Evolutionary conservation across 31 red algal species (phyloP).

Genomic region (Porphyra umbilicalis): DNA sequence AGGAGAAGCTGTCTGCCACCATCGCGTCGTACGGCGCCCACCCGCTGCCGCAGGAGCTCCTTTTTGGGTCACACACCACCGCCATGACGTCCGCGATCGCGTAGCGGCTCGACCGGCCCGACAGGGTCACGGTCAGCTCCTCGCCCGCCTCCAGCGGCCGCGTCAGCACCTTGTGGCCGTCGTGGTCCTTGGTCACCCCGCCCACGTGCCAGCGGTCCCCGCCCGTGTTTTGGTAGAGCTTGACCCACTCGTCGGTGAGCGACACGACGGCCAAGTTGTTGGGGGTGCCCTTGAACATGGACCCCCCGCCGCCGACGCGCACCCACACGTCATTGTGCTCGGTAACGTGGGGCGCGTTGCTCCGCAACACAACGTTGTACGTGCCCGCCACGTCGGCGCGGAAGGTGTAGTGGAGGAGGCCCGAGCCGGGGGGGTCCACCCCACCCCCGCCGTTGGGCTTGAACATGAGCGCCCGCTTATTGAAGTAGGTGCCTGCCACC

Average conservation of each 20-base stretch:
- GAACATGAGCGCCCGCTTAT: background rate
- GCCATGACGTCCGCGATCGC: constrained; percentile 19
- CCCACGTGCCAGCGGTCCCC: constrained; percentile 15
- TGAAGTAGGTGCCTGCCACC: background rate
- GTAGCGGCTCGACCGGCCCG: constrained; percentile 32
- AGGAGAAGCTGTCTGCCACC: no score
- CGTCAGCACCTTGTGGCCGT: constrained; percentile 45
- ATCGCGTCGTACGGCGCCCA: no score
- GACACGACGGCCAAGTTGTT: background rate
- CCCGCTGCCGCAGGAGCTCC: no score
- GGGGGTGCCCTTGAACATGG: background rate
- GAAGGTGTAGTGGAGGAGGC: constrained; percentile 15
- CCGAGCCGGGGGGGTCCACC: constrained; percentile 20
- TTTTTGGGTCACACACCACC: no score
- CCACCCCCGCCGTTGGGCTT: constrained; percentile 5
- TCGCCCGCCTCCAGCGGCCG: constrained; percentile 7
- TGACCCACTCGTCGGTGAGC: constrained; percentile 19
- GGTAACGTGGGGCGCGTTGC: constrained; percentile 23
- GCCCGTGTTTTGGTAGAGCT: constrained; percentile 50
- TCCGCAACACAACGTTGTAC: constrained; percentile 21
- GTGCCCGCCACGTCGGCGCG: constrained; percentile 3
- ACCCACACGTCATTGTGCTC: constrained; percentile 69
- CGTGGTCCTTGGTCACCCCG: constrained; percentile 23
- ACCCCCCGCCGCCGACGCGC: constrained; percentile 17
- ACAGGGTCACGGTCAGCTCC: constrained; percentile 20